Conservation (phyloP, 2,329 filamentous ascomycete species). For the Leptoxyphium fumago region DNA sequence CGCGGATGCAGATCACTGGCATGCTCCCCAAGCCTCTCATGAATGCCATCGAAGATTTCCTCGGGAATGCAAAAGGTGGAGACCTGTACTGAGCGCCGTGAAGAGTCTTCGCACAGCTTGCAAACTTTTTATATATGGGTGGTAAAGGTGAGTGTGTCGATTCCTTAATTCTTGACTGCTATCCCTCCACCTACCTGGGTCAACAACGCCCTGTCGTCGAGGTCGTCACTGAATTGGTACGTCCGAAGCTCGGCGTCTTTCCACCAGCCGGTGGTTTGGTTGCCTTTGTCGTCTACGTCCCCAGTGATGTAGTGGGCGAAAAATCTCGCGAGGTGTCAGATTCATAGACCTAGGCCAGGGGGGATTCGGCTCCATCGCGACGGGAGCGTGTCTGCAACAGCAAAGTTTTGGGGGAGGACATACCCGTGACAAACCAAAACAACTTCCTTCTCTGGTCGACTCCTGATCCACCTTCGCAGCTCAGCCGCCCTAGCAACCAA, state of each 20-base stretch:
- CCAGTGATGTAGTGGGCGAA: slow-evolving; percentile 17
- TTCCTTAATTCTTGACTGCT: too few species aligned
- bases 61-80: too few species aligned
- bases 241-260: slow-evolving; percentile 17
- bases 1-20: too few species aligned
- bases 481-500: slow-evolving; percentile 12
- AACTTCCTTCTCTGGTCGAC: slow-evolving; percentile 14
- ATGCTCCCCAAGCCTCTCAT: too few species aligned
- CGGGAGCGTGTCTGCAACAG: too few species aligned
- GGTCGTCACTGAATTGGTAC: slow-evolving; percentile 12
- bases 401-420: not conserved
- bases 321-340: slow-evolving; percentile 2
- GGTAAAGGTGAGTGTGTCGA: too few species aligned
- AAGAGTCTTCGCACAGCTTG: too few species aligned
- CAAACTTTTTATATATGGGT: too few species aligned
- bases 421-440: slow-evolving; percentile 15
- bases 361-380: too few species aligned
- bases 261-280: slow-evolving; percentile 18
- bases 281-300: slow-evolving; percentile 14
- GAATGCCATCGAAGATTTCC: too few species aligned
- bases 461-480: slow-evolving; percentile 13
- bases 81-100: too few species aligned
- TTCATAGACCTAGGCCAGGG: too few species aligned
- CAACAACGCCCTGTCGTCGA: slow-evolving; percentile 6
- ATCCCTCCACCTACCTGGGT: not conserved